These are phyloP conservation scores for Pestalotiopsis sp. DNA, from an alignment of 2,329 filamentous ascomycete genomes.

Conservation along the genomic window DNA sequence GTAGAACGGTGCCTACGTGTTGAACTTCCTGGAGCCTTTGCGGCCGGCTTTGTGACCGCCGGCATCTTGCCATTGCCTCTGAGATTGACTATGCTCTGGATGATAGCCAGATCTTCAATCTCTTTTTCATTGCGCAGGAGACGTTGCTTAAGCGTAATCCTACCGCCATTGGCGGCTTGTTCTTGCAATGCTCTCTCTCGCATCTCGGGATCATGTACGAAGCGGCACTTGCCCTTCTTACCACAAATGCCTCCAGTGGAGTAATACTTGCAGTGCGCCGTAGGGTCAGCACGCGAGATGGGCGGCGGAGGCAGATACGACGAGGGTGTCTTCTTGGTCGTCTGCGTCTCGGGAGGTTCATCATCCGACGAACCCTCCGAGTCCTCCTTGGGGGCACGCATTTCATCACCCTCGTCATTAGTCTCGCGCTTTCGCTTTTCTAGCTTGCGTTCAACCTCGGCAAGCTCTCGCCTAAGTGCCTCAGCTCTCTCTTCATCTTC, in stretches of 20 bases:
- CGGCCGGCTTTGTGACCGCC: slow-evolving; percentile 25
- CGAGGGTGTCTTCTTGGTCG: slow-evolving; percentile 46
- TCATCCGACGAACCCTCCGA: slow-evolving; percentile 59
- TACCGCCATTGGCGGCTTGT: slow-evolving; percentile 66
- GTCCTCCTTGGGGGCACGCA: slow-evolving; percentile 51
- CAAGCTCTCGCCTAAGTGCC: slow-evolving; percentile 65
- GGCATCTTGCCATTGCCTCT: slow-evolving; percentile 54
- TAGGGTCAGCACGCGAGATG: slow-evolving; percentile 60
- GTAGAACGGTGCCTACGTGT: slow-evolving; percentile 23
- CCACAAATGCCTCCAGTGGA: slow-evolving; percentile 70
- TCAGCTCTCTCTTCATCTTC: slow-evolving; percentile 60
- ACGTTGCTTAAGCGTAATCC: slow-evolving; percentile 68
- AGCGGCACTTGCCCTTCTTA: slow-evolving; percentile 77
- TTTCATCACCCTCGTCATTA: slow-evolving; percentile 69
- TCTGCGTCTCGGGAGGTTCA: slow-evolving; percentile 57
- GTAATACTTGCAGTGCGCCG: slow-evolving; percentile 72
- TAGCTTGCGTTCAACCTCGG: slow-evolving; percentile 71
- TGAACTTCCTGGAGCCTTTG: slow-evolving; percentile 27
- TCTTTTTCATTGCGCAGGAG: slow-evolving; percentile 70
- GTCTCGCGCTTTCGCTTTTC: slow-evolving; percentile 69
- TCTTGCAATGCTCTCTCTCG: slow-evolving; percentile 66
- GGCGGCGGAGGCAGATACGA: slow-evolving; percentile 46
- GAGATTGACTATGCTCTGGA: slow-evolving; percentile 68
- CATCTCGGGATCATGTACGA: slow-evolving; percentile 67
- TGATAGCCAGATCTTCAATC: slow-evolving; percentile 67